Evolutionary conservation across 179 eudicot species (phyloP), one percentile per base, ranked within the genome.

Genomic region (Silene vulgaris): DNA sequence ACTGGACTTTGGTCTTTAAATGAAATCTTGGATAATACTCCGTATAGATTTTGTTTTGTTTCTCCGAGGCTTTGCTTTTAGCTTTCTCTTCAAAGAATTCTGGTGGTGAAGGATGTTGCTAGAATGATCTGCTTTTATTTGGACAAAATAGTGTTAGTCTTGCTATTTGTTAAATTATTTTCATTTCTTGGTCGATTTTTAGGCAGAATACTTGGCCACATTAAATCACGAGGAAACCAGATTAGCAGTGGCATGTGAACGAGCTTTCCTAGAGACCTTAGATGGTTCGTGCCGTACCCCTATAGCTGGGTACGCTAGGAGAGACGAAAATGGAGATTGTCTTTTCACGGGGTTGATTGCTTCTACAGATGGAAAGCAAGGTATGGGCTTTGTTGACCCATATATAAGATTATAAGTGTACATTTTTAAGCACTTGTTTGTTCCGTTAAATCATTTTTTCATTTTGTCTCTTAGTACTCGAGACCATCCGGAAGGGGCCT

Each of bases 281-380:
- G 96, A 90, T 52, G 97, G 96, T 35, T 94, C 97, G 43, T 94
- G 97, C 63, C 93, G 98, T 65, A 94, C 98, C 67, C 98, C 98
- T 43, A 94, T 94, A 74, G 98, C 98, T 23, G 97, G 98, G 72
- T 91, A 90, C 72, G 98, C 96, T 20, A 74, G 80, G 62, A 84
- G 82, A 73, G 91, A 90, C 52, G 86, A 86, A 76, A 84, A 88
- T 73, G 98, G 98, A 59, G 84, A 89, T 71, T 94, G 98, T 79
- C 12, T 85, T 67, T 94, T 94, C 79, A 92, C 77, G 80, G 97
- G 96, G 14, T 81, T 94, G 79, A 96, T 94, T 21, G 97, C 98
- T 75, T 91, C 98, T 2, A 90, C 98, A 3, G 97, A 93, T 52
- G 98, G 97, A 72, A 90, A 82, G 64, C 77, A 84, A 89, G 98